Evolutionary conservation across 768 basidiomycete species (phyloP).

Genomic region (Antrodiella citrinella): DNA sequence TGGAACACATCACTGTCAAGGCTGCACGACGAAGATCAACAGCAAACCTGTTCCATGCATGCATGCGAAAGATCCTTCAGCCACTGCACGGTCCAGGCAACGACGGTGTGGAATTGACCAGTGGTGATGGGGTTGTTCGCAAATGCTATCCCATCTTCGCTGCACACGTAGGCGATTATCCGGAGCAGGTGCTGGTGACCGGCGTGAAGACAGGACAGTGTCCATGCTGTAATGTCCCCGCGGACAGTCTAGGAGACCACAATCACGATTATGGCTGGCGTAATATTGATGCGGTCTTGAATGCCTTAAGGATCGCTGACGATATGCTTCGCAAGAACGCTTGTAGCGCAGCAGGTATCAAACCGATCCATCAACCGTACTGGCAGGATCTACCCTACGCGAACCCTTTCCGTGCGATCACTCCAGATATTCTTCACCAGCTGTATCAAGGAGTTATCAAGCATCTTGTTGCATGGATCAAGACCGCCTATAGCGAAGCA

Average conservation of each 20-base stretch:
- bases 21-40: conserved; percentile 12
- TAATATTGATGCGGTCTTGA: conserved; percentile 2
- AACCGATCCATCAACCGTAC: conserved; percentile 16
- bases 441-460: too few species aligned
- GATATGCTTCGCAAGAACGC: conserved; percentile 3
- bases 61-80: conserved; percentile 9
- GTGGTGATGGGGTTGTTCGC: conserved; percentile 14
- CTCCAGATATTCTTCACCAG: conserved; percentile 23
- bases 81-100: conserved; percentile 9
- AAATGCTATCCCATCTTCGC: conserved; percentile 19
- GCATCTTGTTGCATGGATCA: too few species aligned
- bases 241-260: conserved; percentile 7
- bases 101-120: conserved; percentile 10
- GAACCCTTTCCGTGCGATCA: conserved; percentile 15
- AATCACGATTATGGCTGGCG: background rate
- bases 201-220: too few species aligned
- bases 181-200: conserved; percentile 17
- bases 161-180: too few species aligned
- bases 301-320: conserved; percentile 2
- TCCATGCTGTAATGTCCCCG: conserved; percentile 11
- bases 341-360: conserved; percentile 12
- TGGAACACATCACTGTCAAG: conserved; percentile 13
- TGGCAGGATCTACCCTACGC: too few species aligned
- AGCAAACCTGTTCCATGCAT: conserved; percentile 19
- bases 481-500: too few species aligned